Evolutionary conservation across 441 rosid species (phyloP).

Genomic region (Arabidopsis lyrata): DNA sequence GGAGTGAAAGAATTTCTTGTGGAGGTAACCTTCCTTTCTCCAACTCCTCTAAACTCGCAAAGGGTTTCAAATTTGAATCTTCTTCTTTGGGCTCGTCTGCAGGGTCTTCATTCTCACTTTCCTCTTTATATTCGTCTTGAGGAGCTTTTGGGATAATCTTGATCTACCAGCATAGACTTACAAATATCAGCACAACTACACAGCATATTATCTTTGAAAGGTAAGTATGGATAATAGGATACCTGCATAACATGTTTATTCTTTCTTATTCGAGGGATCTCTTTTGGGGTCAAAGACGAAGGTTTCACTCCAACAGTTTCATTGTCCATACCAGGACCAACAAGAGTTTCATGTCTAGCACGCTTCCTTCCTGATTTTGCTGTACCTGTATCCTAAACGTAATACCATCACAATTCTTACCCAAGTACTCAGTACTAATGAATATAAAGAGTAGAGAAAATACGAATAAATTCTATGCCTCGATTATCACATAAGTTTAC

Average conservation of each 20-base stretch:
- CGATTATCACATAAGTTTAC: conserved; percentile 14
- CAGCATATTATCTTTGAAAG: not conserved
- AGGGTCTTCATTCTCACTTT: conserved; percentile 45
- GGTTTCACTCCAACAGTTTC: conserved; percentile 90
- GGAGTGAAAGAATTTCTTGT: conserved; percentile 91
- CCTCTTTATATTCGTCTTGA: conserved; percentile 63
- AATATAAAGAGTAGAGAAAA: not conserved
- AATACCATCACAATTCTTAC: conserved; percentile 37
- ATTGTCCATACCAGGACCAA: conserved; percentile 88
- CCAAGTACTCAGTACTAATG: conserved; percentile 16
- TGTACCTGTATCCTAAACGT: conserved; percentile 56
- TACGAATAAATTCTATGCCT: not conserved
- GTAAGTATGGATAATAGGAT: not conserved
- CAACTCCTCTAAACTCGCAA: conserved; percentile 71
- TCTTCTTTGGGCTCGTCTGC: conserved; percentile 54
- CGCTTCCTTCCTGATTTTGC: conserved; percentile 68
- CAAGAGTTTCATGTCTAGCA: conserved; percentile 64
- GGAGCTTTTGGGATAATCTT: conserved; percentile 71
- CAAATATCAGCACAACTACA: conserved; percentile 33
- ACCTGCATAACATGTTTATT: conserved; percentile 90
- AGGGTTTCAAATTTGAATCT: conserved; percentile 52
- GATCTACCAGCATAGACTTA: conserved; percentile 54
- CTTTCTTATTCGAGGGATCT: conserved; percentile 84
- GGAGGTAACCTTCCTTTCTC: conserved; percentile 81
- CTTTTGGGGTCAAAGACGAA: conserved; percentile 83